Conservation (phyloP, 2,329 filamentous ascomycete genomes). For the Scedosporium dehoogii region DNA sequence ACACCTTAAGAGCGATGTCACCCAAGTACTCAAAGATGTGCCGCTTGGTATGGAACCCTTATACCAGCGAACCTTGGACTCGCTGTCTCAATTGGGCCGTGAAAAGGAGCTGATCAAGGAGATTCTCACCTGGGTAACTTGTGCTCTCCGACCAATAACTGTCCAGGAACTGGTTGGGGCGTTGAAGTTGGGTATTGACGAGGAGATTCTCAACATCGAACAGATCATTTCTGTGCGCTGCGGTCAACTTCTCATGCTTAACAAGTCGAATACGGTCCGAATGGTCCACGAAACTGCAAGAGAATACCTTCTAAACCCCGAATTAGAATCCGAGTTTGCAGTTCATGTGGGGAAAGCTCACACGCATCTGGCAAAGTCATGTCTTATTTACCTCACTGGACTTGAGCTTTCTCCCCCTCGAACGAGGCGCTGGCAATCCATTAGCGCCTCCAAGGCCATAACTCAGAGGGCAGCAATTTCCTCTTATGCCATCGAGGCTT, state of each 20-base stretch:
- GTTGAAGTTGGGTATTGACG: neutral
- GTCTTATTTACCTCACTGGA: neutral
- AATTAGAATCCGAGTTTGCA: neutral
- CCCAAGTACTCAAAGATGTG: neutral
- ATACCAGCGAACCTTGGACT: neutral
- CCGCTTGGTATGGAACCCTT: neutral
- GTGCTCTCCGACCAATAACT: neutral
- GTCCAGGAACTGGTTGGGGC: neutral
- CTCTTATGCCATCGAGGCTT: constrained; percentile 20
- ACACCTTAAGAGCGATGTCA: neutral
- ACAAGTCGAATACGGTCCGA: constrained; percentile 19
- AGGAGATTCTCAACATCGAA: constrained; percentile 15
- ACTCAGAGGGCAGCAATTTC: constrained; percentile 10
- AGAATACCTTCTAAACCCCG: constrained; percentile 17
- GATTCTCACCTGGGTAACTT: neutral
- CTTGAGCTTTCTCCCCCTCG: neutral
- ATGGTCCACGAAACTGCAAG: constrained; percentile 29
- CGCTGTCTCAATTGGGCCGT: neutral
- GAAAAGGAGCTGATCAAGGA: neutral
- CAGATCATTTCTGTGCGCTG: constrained; percentile 19
- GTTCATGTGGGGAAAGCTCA: neutral
- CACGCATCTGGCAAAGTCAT: neutral
- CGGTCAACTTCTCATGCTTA: constrained; percentile 26
- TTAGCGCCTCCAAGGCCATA: constrained; percentile 8
- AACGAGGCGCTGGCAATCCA: neutral